Evolutionary conservation across 495 filamentous ascomycete species (phyloP), one percentile per base, ranked within the genome.

Genomic region (Penicillium antarcticum): DNA sequence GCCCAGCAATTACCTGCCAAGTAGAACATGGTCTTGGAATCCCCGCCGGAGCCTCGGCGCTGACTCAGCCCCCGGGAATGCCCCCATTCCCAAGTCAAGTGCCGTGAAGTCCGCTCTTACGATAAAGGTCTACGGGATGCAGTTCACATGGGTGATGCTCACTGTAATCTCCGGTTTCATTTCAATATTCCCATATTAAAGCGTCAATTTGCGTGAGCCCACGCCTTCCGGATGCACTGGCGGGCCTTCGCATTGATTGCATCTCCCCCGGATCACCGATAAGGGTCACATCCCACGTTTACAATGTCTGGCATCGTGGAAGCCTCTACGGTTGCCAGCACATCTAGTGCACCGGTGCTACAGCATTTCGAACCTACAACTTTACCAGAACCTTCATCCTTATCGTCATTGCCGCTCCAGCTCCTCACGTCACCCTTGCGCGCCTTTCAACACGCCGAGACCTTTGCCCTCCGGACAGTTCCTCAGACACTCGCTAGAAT

Each of bases 401-500:
- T 72, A n/a, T 68, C 70, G 16, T 68, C 63, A 9, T 65, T 56
- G 40, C 58, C 70, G 13, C 69, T 65, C 49, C 63, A 70, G 21
- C 47, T 74, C 16, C 50, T 75, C 23, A 56, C 56, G 5, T 52
- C 65, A 19, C 70, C 72, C 23, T 54, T 75, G 53, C 72, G 71
- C 39, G 69, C 60, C 23, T 57, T 76, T 18, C 57, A 70, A 44
- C 67, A 65, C 37, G 66, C 62, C 18, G 71, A 74, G 44, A 58
- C 62, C 4, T 70, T 73, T 44, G 67, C 69, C 1, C 67, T 74
- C 41, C 63, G 53, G 11, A 69, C 67, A 1, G 49, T 76, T 21
- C 73, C 73, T n/a, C 57, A 57, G 43, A 65, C 67, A n/a, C 35
- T 73, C 23, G 68, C 56, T 10, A 64, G 63, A 31, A 19, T 72